Evolutionary conservation across 495 filamentous ascomycete genomes (phyloP), one percentile per base, ranked within the genome.

Genomic region (Aspergillus diversus): DNA sequence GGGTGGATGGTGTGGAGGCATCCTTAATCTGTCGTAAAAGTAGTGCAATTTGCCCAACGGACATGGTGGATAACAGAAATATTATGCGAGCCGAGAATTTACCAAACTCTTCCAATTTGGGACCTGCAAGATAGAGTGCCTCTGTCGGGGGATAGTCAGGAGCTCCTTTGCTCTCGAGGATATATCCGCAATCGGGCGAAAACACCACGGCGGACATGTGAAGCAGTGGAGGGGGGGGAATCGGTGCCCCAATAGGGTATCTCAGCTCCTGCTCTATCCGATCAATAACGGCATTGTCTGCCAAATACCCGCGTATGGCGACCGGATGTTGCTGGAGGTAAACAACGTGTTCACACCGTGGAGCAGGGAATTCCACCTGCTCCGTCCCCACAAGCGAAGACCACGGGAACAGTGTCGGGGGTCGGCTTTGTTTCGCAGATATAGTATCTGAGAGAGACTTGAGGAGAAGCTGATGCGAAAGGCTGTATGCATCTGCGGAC

Each of bases 161-260:
- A 4, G 90, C 86, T 0, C 91, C 90, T 73, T 95, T 93, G 5
- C 90, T 92, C 69, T 95, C 89, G n/a, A 99, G 84, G 37, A 96
- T 86, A 68, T 92, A 94, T 8, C 89, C 91, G 71, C 95, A 99
- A 71, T 97, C 94, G 16, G 95, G 95, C 17, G 94, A 97, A 75
- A 93, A 99, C 15, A 95, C 83, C 1, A 96, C 82, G 51, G 91
- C 87, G 9, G 92, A 95, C 85, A 97, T 92, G 55, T 84, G 81
- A 34, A 97, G 84, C 5, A 81, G 79, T 15, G 95, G 92, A 32
- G 87, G 80, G 8, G 74, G 67, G 13, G 86, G 86, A 50, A 90
- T 80, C 5, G 90, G 87, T n/a, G 87, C 89, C 1, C 95, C 95
- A 55, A 88, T 90, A 5, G 94, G 94, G 67, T 85, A 90, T 43